These are phyloP conservation scores for Sphaceloma murrayae DNA, from an alignment of 2,329 filamentous ascomycete genomes.

Conservation along the genomic window DNA sequence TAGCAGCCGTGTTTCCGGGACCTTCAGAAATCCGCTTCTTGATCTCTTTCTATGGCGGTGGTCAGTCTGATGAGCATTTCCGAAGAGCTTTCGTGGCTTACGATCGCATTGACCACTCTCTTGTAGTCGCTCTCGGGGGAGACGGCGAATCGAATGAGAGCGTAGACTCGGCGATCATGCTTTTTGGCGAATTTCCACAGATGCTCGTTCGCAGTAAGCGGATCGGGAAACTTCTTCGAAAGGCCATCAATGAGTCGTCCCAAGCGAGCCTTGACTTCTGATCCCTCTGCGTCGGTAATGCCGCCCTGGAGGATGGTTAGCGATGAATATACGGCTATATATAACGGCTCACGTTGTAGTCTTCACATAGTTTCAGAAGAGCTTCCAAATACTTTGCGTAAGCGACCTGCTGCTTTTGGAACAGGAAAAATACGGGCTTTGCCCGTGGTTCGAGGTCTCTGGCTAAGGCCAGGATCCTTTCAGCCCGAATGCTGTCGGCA, in stretches of 20 bases:
- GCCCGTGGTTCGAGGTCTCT: conserved; percentile 67
- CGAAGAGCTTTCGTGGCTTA: too few species aligned
- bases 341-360: conserved; percentile 52
- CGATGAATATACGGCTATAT: too few species aligned
- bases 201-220: conserved; percentile 60
- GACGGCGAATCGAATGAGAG: conserved; percentile 78
- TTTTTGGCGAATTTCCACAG: conserved; percentile 83
- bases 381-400: conserved; percentile 63
- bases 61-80: too few species aligned
- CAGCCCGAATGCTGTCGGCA: conserved; percentile 67
- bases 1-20: conserved; percentile 46
- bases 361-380: conserved; percentile 78
- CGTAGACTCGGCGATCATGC: conserved; percentile 82
- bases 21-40: conserved; percentile 67
- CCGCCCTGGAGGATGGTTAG: conserved; percentile 45
- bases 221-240: conserved; percentile 66
- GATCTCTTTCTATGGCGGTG: conserved; percentile 57
- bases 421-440: conserved; percentile 78
- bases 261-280: conserved; percentile 60
- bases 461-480: conserved; percentile 73
- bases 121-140: conserved; percentile 82
- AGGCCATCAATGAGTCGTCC: conserved; percentile 64
- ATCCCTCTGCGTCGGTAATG: conserved; percentile 54
- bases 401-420: conserved; percentile 67
- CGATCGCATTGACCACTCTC: conserved; percentile 74